Percentiles rank a stretch among this genome's conserved stretches.
Conservation (phyloP, 345 rosid genomes). For the Aethionema arabicum region DNA sequence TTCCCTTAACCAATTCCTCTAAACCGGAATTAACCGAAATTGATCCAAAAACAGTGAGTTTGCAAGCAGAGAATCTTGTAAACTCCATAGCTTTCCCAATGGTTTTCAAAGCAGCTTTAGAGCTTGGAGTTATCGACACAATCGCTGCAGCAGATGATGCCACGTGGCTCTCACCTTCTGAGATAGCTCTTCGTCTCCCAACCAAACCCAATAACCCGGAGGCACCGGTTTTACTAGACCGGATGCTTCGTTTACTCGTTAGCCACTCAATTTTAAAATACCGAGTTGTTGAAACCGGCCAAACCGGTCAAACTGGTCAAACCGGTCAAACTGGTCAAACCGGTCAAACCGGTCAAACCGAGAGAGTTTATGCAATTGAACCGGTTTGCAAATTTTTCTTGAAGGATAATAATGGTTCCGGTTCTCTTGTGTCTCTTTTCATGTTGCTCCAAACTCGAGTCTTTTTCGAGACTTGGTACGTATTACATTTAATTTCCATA, state of each 20-base stretch:
- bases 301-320: slow-evolving; percentile 13
- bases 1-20: slow-evolving; percentile 17
- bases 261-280: slow-evolving; percentile 48
- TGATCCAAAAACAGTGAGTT: slow-evolving; percentile 21
- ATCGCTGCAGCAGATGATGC: slow-evolving; percentile 35
- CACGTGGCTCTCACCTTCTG: slow-evolving; percentile 45
- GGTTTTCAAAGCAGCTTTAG: slow-evolving; percentile 49
- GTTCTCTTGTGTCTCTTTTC: slow-evolving; percentile 32
- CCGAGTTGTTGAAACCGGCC: slow-evolving; percentile 24
- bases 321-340: slow-evolving; percentile 9
- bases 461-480: slow-evolving; percentile 33
- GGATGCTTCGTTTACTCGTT: slow-evolving; percentile 49
- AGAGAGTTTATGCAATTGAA: slow-evolving; percentile 29
- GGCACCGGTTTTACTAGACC: slow-evolving; percentile 48
- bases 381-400: slow-evolving; percentile 33
- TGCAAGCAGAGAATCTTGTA: slow-evolving; percentile 28
- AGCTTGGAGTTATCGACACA: slow-evolving; percentile 50
- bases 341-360: slow-evolving; percentile 12
- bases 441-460: slow-evolving; percentile 24
- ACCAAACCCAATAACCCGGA: slow-evolving; percentile 43
- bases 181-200: slow-evolving; percentile 41
- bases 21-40: slow-evolving; percentile 7
- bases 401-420: slow-evolving; percentile 30
- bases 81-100: slow-evolving; percentile 45
- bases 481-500: not conserved